Evolutionary conservation across 768 basidiomycete species (phyloP).

Genomic region (Mycena kentingensis): DNA sequence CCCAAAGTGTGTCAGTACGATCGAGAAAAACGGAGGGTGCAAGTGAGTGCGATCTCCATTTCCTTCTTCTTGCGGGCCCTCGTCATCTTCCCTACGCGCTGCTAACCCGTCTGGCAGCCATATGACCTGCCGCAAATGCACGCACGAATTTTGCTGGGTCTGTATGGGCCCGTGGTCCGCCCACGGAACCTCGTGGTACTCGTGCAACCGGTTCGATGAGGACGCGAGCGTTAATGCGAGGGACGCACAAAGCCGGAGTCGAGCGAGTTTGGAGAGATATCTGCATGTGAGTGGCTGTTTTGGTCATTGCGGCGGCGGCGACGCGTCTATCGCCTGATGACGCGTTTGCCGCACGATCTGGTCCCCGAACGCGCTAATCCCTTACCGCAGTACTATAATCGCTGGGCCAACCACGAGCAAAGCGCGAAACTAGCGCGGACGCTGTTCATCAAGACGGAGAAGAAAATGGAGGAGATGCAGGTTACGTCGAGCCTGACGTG

Average conservation of each 20-base stretch:
- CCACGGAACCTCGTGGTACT: slow-evolving; percentile 97
- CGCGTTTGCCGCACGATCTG: no score
- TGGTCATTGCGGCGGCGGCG: no score
- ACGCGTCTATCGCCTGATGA: no score
- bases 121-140: slow-evolving; percentile 99
- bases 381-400: slow-evolving; percentile 87
- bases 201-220: slow-evolving; percentile 96
- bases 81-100: slow-evolving; percentile 2
- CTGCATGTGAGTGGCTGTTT: slow-evolving; percentile 70
- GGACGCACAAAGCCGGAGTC: slow-evolving; percentile 87
- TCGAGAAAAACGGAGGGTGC: slow-evolving; percentile 99
- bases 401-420: slow-evolving; percentile 99
- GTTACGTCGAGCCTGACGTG: slow-evolving; percentile 87
- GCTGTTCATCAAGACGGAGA: slow-evolving; percentile 92
- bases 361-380: no score
- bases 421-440: slow-evolving; percentile 96
- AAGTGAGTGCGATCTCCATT: slow-evolving; percentile 71
- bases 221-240: slow-evolving; percentile 85
- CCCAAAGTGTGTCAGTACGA: slow-evolving; percentile 94
- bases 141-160: slow-evolving; percentile 98
- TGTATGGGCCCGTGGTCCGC: slow-evolving; percentile 99
- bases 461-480: slow-evolving; percentile 99
- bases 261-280: slow-evolving; percentile 92
- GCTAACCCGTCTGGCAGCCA: slow-evolving; percentile 63
- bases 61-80: slow-evolving; percentile 9